Evolutionary conservation across 2,329 filamentous ascomycete species (phyloP).

Genomic region (Tolypocladium paradoxum): DNA sequence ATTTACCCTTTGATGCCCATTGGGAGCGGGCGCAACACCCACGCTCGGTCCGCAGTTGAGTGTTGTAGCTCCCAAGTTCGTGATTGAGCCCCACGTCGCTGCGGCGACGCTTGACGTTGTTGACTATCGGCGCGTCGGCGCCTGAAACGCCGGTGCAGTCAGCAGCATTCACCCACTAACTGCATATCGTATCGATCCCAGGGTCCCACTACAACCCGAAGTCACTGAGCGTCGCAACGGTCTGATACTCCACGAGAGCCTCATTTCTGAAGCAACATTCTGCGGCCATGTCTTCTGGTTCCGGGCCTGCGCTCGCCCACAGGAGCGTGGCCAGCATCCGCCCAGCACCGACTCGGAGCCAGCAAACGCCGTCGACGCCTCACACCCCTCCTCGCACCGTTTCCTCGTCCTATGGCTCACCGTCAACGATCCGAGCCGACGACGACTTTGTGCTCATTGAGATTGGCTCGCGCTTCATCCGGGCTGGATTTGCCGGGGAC

Average conservation of each 20-base stretch:
- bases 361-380: conserved; percentile 33
- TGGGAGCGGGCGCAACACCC: conserved; percentile 6
- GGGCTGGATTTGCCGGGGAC: conserved; percentile 81
- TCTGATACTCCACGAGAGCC: not conserved
- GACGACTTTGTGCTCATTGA: conserved; percentile 82
- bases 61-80: not conserved
- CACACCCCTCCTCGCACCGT: conserved; percentile 50
- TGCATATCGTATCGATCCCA: not conserved
- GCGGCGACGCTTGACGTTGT: conserved; percentile 13
- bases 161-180: conserved; percentile 1
- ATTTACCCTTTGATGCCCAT: conserved; percentile 59
- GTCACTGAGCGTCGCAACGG: not conserved
- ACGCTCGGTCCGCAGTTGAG: not conserved
- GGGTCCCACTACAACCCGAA: not conserved
- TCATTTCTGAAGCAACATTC: not conserved
- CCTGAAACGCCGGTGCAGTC: conserved; percentile 3
- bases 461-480: conserved; percentile 66
- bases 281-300: conserved; percentile 31
- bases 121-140: conserved; percentile 19
- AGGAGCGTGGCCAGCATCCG: conserved; percentile 49
- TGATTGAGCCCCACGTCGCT: conserved; percentile 15
- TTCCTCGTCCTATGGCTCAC: conserved; percentile 45
- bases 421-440: conserved; percentile 56
- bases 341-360: conserved; percentile 24
- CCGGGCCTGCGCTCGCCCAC: conserved; percentile 39